Percentiles rank a stretch among this genome's conserved stretches.
Evolutionary conservation across 2,329 filamentous ascomycete species (phyloP).

Genomic region (Claviceps sp.): DNA sequence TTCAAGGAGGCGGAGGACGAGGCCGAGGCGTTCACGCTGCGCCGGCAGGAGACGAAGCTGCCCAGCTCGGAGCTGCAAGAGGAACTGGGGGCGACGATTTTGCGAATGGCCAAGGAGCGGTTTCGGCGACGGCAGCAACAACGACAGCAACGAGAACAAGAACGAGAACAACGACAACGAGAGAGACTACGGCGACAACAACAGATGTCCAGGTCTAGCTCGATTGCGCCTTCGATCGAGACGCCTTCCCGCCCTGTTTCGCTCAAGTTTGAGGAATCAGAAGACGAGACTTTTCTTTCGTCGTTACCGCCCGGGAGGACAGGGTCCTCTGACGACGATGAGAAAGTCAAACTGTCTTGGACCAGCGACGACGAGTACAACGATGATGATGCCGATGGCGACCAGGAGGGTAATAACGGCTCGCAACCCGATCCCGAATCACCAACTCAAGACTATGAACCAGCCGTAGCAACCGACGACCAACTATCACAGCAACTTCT

Average conservation of each 20-base stretch:
- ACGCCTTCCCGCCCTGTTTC: not conserved
- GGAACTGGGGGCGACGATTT: constrained; percentile 50
- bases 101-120: constrained; percentile 53
- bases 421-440: not conserved
- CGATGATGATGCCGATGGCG: constrained; percentile 1
- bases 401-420: not conserved
- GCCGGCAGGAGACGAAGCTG: constrained; percentile 25
- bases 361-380: not conserved
- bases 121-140: constrained; percentile 28
- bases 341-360: not conserved
- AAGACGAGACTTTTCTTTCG: constrained; percentile 3
- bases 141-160: constrained; percentile 1
- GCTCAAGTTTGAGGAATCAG: not conserved
- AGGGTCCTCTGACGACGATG: not conserved
- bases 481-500: constrained; percentile 51
- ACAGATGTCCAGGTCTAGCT: not conserved
- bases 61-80: constrained; percentile 56
- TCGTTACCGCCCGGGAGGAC: constrained; percentile 6
- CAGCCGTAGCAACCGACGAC: constrained; percentile 56
- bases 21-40: constrained; percentile 38
- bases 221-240: constrained; percentile 6
- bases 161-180: not conserved
- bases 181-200: not conserved
- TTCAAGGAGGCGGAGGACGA: constrained; percentile 30
- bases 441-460: constrained; percentile 20